Conservation (phyloP, 768 basidiomycete genomes). For the Boletus bicolor region DNA sequence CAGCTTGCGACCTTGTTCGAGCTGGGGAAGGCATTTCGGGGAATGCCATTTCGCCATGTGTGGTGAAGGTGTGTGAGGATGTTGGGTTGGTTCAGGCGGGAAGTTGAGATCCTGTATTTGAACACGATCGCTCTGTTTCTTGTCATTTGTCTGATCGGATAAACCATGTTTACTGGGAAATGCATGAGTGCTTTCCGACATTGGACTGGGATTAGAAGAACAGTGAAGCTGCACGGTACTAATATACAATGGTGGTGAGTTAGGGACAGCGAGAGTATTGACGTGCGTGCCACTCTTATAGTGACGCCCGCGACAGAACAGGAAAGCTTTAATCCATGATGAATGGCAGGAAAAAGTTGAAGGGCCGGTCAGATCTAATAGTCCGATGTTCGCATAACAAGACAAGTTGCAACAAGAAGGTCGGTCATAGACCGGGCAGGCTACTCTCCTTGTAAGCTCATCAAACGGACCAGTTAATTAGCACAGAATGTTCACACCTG, state of each 20-base stretch:
- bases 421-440: slow-evolving; percentile 25
- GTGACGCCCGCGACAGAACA: neutral
- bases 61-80: slow-evolving; percentile 16
- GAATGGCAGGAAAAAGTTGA: neutral
- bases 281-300: neutral
- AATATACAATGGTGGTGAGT: slow-evolving; percentile 3
- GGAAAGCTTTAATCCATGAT: neutral
- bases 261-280: neutral
- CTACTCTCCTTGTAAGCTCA: slow-evolving; percentile 13
- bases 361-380: slow-evolving; percentile 12
- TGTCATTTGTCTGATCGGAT: neutral
- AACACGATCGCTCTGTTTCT: neutral
- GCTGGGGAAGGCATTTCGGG: slow-evolving; percentile 18
- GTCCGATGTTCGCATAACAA: slow-evolving; percentile 31
- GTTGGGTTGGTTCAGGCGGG: neutral
- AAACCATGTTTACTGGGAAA: neutral
- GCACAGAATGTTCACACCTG: slow-evolving; percentile 19
- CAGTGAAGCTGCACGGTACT: neutral
- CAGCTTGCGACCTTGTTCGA: slow-evolving; percentile 22
- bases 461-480: neutral
- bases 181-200: neutral
- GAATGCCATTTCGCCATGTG: slow-evolving; percentile 23
- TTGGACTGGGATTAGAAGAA: neutral
- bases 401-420: slow-evolving; percentile 30
- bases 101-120: neutral